phyloP scores from a whole-genome alignment of 1,139 yeast species.

The Yamadazyma diospyri region DNA sequence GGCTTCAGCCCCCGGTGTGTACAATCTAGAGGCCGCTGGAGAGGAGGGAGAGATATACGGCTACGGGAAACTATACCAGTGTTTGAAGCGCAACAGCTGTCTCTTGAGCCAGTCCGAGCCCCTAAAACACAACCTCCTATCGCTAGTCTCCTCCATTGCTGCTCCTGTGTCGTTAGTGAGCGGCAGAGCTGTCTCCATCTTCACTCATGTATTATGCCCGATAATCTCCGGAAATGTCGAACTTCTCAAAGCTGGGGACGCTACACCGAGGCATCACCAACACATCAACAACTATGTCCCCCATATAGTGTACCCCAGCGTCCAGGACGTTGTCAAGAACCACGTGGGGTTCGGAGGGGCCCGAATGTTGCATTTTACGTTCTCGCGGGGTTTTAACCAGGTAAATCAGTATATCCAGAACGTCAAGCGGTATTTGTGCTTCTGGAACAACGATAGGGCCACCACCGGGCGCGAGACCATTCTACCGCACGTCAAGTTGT shows the following conservation, averaged over 20 bases:
- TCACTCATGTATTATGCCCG: constrained; percentile 56
- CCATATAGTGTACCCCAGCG: constrained; percentile 53
- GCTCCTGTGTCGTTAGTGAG: constrained; percentile 41
- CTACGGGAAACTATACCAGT: constrained; percentile 45
- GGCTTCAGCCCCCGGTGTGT: constrained; percentile 53
- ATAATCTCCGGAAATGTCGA: constrained; percentile 20
- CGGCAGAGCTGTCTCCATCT: constrained; percentile 40
- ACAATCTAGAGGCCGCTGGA: constrained; percentile 14
- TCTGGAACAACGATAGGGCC: constrained; percentile 23
- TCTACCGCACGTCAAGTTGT: constrained; percentile 40
- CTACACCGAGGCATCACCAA: constrained; percentile 22
- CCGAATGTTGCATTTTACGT: constrained; percentile 53
- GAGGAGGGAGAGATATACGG: constrained; percentile 38
- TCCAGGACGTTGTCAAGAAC: constrained; percentile 42
- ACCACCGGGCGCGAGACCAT: constrained; percentile 31
- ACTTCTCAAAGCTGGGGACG: constrained; percentile 29
- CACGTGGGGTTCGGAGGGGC: constrained; percentile 49
- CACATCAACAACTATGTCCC: constrained; percentile 35
- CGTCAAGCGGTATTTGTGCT: constrained; percentile 30
- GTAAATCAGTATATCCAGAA: constrained; percentile 30
- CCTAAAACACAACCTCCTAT: constrained; percentile 20
- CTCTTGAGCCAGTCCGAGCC: constrained; percentile 17
- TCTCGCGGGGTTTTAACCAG: constrained; percentile 20
- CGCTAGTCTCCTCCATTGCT: constrained; percentile 62
- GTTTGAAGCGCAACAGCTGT: constrained; percentile 31